Conservation (phyloP, 108 stramenopile genomes). For the Fragilaria crotonensis region DNA sequence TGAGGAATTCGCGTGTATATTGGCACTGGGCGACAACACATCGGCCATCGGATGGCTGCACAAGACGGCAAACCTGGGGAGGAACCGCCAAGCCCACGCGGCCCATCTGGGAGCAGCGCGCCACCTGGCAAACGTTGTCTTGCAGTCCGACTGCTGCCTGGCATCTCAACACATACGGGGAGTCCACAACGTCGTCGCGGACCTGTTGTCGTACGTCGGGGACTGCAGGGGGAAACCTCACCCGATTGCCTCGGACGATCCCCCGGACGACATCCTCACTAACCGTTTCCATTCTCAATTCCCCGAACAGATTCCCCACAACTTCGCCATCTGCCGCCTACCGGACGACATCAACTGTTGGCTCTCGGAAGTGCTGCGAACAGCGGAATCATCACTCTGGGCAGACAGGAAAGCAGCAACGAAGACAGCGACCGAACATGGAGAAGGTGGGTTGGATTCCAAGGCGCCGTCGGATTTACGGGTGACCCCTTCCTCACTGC, state of each 20-base stretch:
- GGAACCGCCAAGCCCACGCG: not conserved
- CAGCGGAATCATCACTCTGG: not conserved
- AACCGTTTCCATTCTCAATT: too few relatives aligned
- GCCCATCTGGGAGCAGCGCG: not conserved
- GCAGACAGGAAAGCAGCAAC: slow-evolving; percentile 1
- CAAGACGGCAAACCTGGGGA: too few relatives aligned
- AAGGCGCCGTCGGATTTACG: not conserved
- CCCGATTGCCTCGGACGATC: too few relatives aligned
- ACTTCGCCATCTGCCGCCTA: too few relatives aligned
- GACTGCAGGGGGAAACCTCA: too few relatives aligned
- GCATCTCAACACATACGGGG: too few relatives aligned
- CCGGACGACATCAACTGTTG: not conserved
- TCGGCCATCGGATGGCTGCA: slow-evolving; percentile 1
- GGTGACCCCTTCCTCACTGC: not conserved
- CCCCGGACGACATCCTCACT: too few relatives aligned
- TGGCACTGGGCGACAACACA: not conserved
- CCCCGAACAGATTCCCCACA: too few relatives aligned
- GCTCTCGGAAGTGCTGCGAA: not conserved
- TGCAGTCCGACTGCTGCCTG: too few relatives aligned
- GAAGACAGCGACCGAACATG: not conserved
- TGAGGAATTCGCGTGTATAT: too few relatives aligned
- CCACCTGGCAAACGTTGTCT: not conserved
- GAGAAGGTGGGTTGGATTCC: not conserved
- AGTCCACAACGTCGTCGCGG: too few relatives aligned
- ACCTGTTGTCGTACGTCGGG: too few relatives aligned